phyloP scores from a whole-genome alignment of 192 early-diverging fungal genomes.

The Pecoramyces ruminantium region DNA sequence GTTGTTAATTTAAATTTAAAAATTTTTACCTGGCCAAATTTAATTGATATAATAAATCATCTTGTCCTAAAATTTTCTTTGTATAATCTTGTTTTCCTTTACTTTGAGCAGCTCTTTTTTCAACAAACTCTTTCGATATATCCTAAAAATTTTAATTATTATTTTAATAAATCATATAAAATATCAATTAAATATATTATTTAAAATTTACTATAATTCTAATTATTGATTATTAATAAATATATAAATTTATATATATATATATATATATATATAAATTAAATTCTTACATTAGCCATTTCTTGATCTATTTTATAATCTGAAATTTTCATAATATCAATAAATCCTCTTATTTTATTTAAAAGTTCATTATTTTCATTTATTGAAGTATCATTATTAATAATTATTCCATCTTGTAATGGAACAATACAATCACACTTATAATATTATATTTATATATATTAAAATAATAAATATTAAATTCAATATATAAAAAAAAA shows the following conservation, averaged over 20 bases:
- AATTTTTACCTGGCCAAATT: not conserved
- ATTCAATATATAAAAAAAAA: no score
- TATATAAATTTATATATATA: no score
- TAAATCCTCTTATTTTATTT: not conserved
- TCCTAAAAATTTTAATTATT: not conserved
- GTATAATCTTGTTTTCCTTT: not conserved
- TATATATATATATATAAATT: not conserved
- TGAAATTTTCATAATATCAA: not conserved
- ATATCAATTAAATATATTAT: no score
- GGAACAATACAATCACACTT: not conserved
- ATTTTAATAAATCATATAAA: no score
- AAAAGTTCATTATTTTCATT: not conserved
- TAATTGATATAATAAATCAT: not conserved
- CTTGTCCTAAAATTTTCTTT: not conserved
- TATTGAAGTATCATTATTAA: not conserved
- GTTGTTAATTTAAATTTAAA: no score
- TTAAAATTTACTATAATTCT: no score
- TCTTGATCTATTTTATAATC: not conserved
- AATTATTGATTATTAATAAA: no score
- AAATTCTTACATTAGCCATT: not conserved
- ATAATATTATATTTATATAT: no score
- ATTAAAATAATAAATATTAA: no score
- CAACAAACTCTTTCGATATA: not conserved
- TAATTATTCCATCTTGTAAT: not conserved
- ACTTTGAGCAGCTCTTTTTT: not conserved